A percentile compares a stretch with the other conserved stretches of the same genome.
phyloP scores from a whole-genome alignment of 1,284 basidiomycete species.

The Papiliotrema flavescens region DNA sequence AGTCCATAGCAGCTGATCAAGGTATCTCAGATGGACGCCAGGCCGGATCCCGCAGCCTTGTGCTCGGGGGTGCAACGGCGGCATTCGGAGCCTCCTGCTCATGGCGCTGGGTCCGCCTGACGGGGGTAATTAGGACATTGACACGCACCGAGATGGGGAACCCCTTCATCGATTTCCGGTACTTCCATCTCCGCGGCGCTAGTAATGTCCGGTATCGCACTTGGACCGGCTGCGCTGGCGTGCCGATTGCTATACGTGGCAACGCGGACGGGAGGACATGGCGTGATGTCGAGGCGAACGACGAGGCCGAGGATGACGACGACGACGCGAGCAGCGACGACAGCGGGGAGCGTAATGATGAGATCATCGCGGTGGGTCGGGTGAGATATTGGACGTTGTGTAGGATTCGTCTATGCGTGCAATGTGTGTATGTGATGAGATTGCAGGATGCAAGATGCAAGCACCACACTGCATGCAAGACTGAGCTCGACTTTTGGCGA shows the following conservation, averaged over 20 bases:
- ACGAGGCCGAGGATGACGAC: constrained; percentile 18
- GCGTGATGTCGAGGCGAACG: constrained; percentile 29
- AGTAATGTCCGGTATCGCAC: constrained; percentile 59
- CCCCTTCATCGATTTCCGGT: constrained; percentile 83
- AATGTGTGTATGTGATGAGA: too few relatives aligned
- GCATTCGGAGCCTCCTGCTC: too few relatives aligned
- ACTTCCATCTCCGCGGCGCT: constrained; percentile 75
- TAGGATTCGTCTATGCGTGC: not conserved
- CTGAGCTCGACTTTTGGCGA: constrained; percentile 3
- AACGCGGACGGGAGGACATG: constrained; percentile 11
- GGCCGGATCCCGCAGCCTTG: too few relatives aligned
- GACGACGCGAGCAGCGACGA: constrained; percentile 14
- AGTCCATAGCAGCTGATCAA: too few relatives aligned
- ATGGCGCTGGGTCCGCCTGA: too few relatives aligned
- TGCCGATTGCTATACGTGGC: constrained; percentile 1
- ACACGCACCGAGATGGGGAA: constrained; percentile 62
- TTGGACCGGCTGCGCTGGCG: constrained; percentile 20
- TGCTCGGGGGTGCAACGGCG: too few relatives aligned
- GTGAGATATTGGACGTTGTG: not conserved
- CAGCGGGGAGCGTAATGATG: constrained; percentile 7
- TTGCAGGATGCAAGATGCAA: not conserved
- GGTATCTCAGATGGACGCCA: too few relatives aligned
- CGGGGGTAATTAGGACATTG: too few relatives aligned
- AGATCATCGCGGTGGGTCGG: constrained; percentile 18
- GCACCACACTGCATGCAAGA: too few relatives aligned